Conservation (phyloP, 306 rosid genomes). For the Pyrus bretschneideri region DNA sequence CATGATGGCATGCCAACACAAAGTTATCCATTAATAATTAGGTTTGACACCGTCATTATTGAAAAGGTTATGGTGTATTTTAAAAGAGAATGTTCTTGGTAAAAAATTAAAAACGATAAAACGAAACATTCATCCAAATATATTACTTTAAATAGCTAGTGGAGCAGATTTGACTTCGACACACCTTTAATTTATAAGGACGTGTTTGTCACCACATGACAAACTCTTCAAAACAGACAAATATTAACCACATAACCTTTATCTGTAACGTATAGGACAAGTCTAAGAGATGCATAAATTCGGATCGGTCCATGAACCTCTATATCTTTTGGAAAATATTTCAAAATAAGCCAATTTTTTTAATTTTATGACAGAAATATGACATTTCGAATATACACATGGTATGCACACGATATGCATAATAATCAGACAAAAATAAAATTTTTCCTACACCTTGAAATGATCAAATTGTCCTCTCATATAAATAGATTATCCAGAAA, state of each 20-base stretch:
- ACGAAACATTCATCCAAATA: not conserved
- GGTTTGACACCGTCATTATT: not conserved
- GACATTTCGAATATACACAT: no score
- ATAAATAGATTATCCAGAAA: no score
- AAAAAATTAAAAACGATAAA: no score
- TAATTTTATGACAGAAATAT: fast-evolving
- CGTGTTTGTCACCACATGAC: no score
- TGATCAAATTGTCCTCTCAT: no score
- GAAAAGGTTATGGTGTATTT: not conserved
- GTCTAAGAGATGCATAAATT: not conserved
- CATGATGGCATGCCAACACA: not conserved
- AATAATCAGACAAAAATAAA: no score
- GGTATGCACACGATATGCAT: no score
- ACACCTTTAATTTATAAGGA: not conserved
- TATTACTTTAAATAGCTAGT: no score
- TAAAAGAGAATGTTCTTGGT: not conserved
- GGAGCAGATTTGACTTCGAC: not conserved
- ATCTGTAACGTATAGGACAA: not conserved
- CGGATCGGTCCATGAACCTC: not conserved
- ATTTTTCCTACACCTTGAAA: no score
- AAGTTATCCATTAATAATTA: not conserved
- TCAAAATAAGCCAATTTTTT: no score
- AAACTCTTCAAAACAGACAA: no score
- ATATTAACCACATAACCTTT: not conserved
- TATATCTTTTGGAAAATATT: not conserved